Percentiles rank a stretch among this genome's conserved stretches.
phyloP scores from a whole-genome alignment of 2,329 filamentous ascomycete genomes.

The Ophiocordyceps camponoti-rufipedis region DNA sequence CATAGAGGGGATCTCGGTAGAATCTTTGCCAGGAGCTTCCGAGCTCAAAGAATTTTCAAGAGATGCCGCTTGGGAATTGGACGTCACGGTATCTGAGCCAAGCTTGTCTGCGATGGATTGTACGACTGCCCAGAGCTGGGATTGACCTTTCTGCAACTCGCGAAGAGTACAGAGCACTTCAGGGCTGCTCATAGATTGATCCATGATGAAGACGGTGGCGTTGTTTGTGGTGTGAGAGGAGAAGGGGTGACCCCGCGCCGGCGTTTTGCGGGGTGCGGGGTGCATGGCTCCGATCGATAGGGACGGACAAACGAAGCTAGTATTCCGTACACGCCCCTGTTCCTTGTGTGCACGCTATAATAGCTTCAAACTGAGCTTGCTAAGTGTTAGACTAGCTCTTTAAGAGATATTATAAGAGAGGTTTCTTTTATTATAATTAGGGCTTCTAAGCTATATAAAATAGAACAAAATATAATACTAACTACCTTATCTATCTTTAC shows the following conservation, averaged over 20 bases:
- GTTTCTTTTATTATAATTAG: too few relatives aligned
- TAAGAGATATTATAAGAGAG: too few relatives aligned
- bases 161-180: slow-evolving; percentile 14
- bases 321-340: too few relatives aligned
- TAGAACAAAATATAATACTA: too few relatives aligned
- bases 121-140: slow-evolving; percentile 20
- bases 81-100: slow-evolving; percentile 3
- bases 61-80: slow-evolving; percentile 2
- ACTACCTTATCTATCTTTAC: too few relatives aligned
- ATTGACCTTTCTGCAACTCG: slow-evolving; percentile 23
- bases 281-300: too few relatives aligned
- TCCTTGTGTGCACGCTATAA: too few relatives aligned
- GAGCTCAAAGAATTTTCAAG: not conserved
- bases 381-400: too few relatives aligned
- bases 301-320: too few relatives aligned
- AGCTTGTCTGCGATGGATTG: slow-evolving; percentile 18
- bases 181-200: slow-evolving; percentile 5
- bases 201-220: slow-evolving; percentile 6
- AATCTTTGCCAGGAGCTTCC: not conserved
- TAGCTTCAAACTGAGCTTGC: too few relatives aligned
- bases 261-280: not conserved
- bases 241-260: not conserved
- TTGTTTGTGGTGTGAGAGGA: not conserved
- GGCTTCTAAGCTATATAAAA: too few relatives aligned
- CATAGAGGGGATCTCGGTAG: not conserved